These are phyloP conservation scores for Coprinopsis strossmayeri DNA, from an alignment of 768 basidiomycete genomes.

Conservation along the genomic window DNA sequence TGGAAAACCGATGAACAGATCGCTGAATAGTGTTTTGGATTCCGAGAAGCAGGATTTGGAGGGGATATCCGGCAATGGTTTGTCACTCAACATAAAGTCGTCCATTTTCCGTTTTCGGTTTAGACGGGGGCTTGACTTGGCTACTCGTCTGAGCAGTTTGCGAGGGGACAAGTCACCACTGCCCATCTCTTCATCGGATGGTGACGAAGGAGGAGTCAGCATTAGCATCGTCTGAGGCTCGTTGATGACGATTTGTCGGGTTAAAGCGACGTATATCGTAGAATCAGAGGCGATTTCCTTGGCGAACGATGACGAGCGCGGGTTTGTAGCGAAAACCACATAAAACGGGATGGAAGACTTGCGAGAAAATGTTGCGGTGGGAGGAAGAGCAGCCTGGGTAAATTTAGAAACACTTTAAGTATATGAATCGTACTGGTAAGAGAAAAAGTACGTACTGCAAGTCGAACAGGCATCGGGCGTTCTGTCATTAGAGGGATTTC, in stretches of 20 bases:
- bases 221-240: constrained; percentile 30
- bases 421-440: constrained; percentile 3
- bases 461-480: constrained; percentile 55
- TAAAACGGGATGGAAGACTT: constrained; percentile 61
- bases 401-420: not conserved
- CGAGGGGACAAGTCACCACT: constrained; percentile 22
- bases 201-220: constrained; percentile 44
- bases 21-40: constrained; percentile 38
- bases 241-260: constrained; percentile 53
- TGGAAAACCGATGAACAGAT: constrained; percentile 61
- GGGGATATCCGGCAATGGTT: constrained; percentile 36
- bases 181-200: constrained; percentile 39
- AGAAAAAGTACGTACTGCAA: constrained; percentile 45
- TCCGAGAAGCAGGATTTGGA: constrained; percentile 30
- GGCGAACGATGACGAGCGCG: constrained; percentile 45
- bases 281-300: constrained; percentile 67
- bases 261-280: constrained; percentile 59
- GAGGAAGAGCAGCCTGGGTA: constrained; percentile 64
- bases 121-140: constrained; percentile 23
- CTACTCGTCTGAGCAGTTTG: constrained; percentile 30
- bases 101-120: constrained; percentile 19
- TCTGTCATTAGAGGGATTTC: constrained; percentile 63
- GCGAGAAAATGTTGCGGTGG: constrained; percentile 54
- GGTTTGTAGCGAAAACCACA: constrained; percentile 64
- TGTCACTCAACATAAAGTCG: constrained; percentile 25